Base-by-base conservation (phyloP, 495 filamentous ascomycete genomes). In the Penicillium longicatenatum region DNA sequence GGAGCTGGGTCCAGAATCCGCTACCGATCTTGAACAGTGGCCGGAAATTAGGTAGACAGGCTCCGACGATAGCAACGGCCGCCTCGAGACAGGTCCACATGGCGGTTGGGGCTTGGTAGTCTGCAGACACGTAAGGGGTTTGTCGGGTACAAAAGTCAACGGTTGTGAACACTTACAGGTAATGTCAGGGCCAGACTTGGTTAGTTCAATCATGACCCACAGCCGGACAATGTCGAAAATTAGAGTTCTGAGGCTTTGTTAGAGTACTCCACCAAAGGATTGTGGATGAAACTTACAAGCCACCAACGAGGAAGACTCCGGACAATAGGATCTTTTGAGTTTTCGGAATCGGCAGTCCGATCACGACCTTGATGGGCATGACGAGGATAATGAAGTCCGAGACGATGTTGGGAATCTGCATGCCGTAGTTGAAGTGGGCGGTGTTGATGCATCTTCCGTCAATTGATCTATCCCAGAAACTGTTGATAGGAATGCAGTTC, bases 291-390 rank as follows among this genome's bases (percentile, higher is more conserved):
- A 66, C 71, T 33, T 62, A 74, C 71, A 74, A 57, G 37, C 63
- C 63, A 52, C 79, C 78, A 9, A 82, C 47, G 16, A 70, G 51
- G 53, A 82, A 82, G 3, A 82, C 70, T 19, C 68, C 64, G 0
- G 69, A 64, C 7, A 79, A 57, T 17, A 74, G 68, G 22, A 71
- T 26, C 46, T 75, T 82, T 50, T 76, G 67, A 16, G 57, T 61
- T 52, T 61, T 65, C 3, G 70, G 52, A 41, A 80, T 69, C 3
- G 76, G 72, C 11, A 80, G 60, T 6, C 61, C 63, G 63, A 70
- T 70, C 6, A 83, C 68, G 2, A 75, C 72, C 1, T 75, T 74
- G 12, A 85, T 63, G 0, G 84, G 83, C 37, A 84, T 73, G 0
- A 78, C 29, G 14, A 81, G 64, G 22, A 81, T 68, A 16, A 67